These are phyloP conservation scores for Pilobolus umbonatus DNA, from an alignment of 192 early-diverging fungal genomes.

Conservation along the genomic window DNA sequence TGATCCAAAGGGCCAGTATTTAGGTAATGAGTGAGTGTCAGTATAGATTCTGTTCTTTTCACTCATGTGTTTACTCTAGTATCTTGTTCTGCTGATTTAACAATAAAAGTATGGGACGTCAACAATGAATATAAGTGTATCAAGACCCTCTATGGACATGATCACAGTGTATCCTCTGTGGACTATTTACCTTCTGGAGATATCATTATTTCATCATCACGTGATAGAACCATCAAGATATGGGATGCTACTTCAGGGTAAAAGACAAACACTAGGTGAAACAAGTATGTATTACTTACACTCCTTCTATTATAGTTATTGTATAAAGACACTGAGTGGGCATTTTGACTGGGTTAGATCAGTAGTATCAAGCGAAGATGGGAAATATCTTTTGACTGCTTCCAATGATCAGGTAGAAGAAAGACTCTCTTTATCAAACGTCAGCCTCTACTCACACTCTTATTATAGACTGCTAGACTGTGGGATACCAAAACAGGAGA, in stretches of 20 bases:
- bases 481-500: constrained; percentile 76
- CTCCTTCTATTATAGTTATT: constrained; percentile 50
- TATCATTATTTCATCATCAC: constrained; percentile 78
- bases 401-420: constrained; percentile 77
- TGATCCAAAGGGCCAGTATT: constrained; percentile 72
- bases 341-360: constrained; percentile 90
- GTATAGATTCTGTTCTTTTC: constrained; percentile 1
- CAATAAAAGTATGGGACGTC: constrained; percentile 88
- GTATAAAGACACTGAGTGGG: constrained; percentile 73
- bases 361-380: constrained; percentile 65
- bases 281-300: constrained; percentile 2
- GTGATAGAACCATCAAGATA: constrained; percentile 85
- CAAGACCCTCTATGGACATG: constrained; percentile 84
- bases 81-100: constrained; percentile 86
- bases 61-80: constrained; percentile 40
- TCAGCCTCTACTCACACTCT: not conserved
- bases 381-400: constrained; percentile 64
- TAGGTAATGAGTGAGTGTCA: constrained; percentile 50
- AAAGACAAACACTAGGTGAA: not conserved
- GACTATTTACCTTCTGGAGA: constrained; percentile 69
- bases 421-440: not conserved
- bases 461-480: constrained; percentile 63
- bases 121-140: constrained; percentile 77
- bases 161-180: constrained; percentile 86
- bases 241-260: constrained; percentile 85